phyloP scores from a whole-genome alignment of 768 basidiomycete genomes.

The Pholiota molesta region DNA sequence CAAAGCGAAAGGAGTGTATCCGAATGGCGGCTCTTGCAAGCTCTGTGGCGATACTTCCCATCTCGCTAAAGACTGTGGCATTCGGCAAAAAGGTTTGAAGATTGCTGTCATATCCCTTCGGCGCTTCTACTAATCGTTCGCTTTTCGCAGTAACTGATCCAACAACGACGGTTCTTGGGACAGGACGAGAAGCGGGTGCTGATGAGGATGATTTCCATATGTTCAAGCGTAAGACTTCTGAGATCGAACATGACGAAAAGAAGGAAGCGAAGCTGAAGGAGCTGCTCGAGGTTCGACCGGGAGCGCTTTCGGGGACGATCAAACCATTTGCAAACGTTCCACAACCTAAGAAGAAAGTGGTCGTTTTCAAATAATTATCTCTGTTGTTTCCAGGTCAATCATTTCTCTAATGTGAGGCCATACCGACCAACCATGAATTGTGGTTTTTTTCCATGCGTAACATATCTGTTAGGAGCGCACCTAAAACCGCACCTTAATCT shows the following conservation, averaged over 20 bases:
- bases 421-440: background rate
- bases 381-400: background rate
- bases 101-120: background rate
- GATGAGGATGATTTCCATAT: conserved; percentile 96
- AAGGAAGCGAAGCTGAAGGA: conserved; percentile 45
- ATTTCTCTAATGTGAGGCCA: background rate
- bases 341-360: conserved; percentile 46
- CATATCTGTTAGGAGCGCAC: no score
- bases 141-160: conserved; percentile 39
- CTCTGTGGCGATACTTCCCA: conserved; percentile 86
- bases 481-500: no score
- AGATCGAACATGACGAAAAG: conserved; percentile 65
- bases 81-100: conserved; percentile 57
- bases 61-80: conserved; percentile 80
- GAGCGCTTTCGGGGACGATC: conserved; percentile 42
- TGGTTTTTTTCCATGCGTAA: no score
- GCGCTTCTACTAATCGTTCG: conserved; percentile 10
- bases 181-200: conserved; percentile 66
- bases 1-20: conserved; percentile 79
- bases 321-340: conserved; percentile 34
- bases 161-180: conserved; percentile 39
- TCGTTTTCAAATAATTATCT: conserved; percentile 24
- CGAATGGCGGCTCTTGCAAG: conserved; percentile 90
- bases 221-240: conserved; percentile 64
- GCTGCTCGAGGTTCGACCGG: conserved; percentile 44